Conservation (phyloP, 495 filamentous ascomycete genomes). For the Penicillium soppii region DNA sequence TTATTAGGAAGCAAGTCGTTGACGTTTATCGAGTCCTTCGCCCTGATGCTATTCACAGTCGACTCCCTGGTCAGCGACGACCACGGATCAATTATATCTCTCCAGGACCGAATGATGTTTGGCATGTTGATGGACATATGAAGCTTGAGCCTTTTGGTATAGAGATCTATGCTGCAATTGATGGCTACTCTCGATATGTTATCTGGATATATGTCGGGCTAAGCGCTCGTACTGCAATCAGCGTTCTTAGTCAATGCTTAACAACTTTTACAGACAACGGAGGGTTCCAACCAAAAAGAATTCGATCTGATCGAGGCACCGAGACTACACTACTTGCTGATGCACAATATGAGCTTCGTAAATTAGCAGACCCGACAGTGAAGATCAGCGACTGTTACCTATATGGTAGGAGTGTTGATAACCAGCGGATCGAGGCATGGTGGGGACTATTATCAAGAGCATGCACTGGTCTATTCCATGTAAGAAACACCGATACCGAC, state of each 20-base stretch:
- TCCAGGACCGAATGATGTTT: too few relatives aligned
- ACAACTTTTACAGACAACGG: too few relatives aligned
- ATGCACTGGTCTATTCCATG: not conserved
- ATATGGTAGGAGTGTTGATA: too few relatives aligned
- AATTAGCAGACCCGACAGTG: not conserved
- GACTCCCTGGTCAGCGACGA: not conserved
- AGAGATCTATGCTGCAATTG: not conserved
- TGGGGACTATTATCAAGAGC: not conserved
- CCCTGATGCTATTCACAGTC: not conserved
- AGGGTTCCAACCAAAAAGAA: too few relatives aligned
- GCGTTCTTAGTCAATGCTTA: too few relatives aligned
- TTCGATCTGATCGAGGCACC: too few relatives aligned
- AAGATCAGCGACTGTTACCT: too few relatives aligned
- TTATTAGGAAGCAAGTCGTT: not conserved
- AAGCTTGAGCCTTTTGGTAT: not conserved
- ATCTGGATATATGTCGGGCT: too few relatives aligned
- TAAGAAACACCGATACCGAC: not conserved
- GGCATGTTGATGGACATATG: not conserved
- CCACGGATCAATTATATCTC: not conserved
- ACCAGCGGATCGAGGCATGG: too few relatives aligned
- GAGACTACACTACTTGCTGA: not conserved
- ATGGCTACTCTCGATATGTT: too few relatives aligned
- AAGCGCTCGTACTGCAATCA: too few relatives aligned
- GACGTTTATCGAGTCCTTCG: not conserved
- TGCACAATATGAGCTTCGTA: not conserved